Percentiles rank a stretch among this genome's conserved stretches.
Evolutionary conservation across 106 monocot species (phyloP).

Genomic region (Platanthera zijinensis): DNA sequence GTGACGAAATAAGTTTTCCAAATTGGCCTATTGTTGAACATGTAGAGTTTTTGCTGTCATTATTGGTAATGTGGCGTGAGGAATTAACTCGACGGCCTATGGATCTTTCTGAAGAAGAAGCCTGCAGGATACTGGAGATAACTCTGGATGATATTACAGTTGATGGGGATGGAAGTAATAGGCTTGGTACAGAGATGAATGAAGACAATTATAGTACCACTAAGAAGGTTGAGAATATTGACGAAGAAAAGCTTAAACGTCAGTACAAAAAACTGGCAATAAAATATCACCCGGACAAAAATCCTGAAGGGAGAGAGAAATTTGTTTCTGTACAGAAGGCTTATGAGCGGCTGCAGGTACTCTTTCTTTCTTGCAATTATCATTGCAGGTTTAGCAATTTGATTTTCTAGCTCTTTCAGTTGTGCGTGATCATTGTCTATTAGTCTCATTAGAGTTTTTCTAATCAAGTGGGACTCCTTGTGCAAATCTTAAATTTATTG

Average conservation of each 20-base stretch:
- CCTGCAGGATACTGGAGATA: slow-evolving; percentile 87
- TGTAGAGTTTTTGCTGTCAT: slow-evolving; percentile 93
- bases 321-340: slow-evolving; percentile 99
- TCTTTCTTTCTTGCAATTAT: not conserved
- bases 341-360: slow-evolving; percentile 96
- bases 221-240: slow-evolving; percentile 57
- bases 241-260: slow-evolving; percentile 97
- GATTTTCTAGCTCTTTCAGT: too few species aligned
- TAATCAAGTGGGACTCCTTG: too few species aligned
- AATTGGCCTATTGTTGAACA: slow-evolving; percentile 99
- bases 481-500: too few species aligned
- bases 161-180: slow-evolving; percentile 26
- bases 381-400: not conserved
- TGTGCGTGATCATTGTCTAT: too few species aligned
- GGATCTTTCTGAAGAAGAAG: slow-evolving; percentile 99
- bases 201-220: slow-evolving; percentile 17
- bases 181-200: slow-evolving; percentile 17
- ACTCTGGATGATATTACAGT: slow-evolving; percentile 72
- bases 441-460: too few species aligned
- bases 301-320: slow-evolving; percentile 98
- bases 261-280: slow-evolving; percentile 95
- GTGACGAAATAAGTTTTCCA: slow-evolving; percentile 96
- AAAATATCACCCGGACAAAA: slow-evolving; percentile 96
- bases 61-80: slow-evolving; percentile 99
- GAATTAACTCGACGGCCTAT: slow-evolving; percentile 85